Conservation (phyloP, 2,329 filamentous ascomycete species). For the Sporothrix brasiliensis region DNA sequence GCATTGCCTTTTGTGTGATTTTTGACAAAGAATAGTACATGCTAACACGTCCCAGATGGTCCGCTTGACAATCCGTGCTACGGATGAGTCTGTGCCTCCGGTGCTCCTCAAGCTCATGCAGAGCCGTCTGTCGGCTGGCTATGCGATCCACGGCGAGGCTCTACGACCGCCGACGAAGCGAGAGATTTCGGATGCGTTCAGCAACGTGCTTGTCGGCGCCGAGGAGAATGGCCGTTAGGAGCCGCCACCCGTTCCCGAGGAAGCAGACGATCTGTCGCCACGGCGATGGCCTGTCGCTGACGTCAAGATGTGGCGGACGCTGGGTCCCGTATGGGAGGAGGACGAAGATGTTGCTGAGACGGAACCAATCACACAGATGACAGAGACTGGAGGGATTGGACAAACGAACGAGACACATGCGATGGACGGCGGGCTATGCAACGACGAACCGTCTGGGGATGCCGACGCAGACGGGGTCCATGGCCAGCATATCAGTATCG, state of each 20-base stretch:
- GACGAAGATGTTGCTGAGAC: background rate
- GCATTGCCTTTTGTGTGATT: background rate
- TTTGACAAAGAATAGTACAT: background rate
- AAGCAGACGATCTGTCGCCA: background rate
- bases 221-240: slow-evolving; percentile 32
- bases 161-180: slow-evolving; percentile 49
- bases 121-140: slow-evolving; percentile 67
- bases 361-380: background rate
- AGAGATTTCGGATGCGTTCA: slow-evolving; percentile 60
- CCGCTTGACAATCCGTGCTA: slow-evolving; percentile 89
- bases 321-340: slow-evolving; percentile 14
- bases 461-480: background rate
- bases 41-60: slow-evolving; percentile 70
- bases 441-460: background rate
- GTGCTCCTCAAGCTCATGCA: slow-evolving; percentile 86
- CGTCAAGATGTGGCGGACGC: background rate
- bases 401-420: background rate
- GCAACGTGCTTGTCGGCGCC: slow-evolving; percentile 56
- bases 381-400: too few relatives aligned
- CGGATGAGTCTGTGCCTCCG: slow-evolving; percentile 83
- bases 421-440: background rate
- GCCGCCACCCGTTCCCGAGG: background rate
- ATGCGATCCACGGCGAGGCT: slow-evolving; percentile 48
- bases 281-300: background rate
- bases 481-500: background rate